Conservation (phyloP, 306 rosid species). For the Glycyrrhiza uralensis region DNA sequence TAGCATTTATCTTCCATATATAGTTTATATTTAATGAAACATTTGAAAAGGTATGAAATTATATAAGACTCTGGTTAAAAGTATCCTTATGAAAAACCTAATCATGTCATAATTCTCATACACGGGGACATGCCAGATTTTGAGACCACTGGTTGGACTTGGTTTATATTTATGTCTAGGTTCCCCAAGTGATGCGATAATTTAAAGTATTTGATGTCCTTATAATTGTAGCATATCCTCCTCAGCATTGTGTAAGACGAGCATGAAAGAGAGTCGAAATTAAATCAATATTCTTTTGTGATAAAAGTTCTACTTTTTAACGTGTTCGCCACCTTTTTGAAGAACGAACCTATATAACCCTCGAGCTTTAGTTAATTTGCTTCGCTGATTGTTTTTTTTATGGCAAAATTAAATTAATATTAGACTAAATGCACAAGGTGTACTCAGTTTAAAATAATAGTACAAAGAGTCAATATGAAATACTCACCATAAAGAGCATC, state of each 20-base stretch:
- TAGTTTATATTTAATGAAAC: too few relatives aligned
- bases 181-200: constrained; percentile 11
- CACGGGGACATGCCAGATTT: constrained; percentile 6
- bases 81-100: background rate
- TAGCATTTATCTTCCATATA: too few relatives aligned
- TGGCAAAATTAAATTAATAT: too few relatives aligned
- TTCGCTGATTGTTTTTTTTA: too few relatives aligned
- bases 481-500: too few relatives aligned
- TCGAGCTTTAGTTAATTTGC: background rate
- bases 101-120: constrained; percentile 1
- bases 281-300: constrained; percentile 4
- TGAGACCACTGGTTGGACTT: background rate
- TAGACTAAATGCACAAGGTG: too few relatives aligned
- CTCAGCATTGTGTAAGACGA: constrained; percentile 18
- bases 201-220: constrained; percentile 9
- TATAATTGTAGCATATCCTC: constrained; percentile 20
- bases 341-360: background rate
- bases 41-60: too few relatives aligned
- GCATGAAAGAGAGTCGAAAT: constrained; percentile 14
- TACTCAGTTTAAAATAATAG: too few relatives aligned
- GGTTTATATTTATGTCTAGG: background rate
- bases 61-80: too few relatives aligned
- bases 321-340: constrained; percentile 40
- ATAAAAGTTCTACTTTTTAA: constrained; percentile 19
- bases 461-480: too few relatives aligned